Evolutionary conservation across 352 stramenopile species (phyloP).

Genomic region (Phytopythium kandeliae): DNA sequence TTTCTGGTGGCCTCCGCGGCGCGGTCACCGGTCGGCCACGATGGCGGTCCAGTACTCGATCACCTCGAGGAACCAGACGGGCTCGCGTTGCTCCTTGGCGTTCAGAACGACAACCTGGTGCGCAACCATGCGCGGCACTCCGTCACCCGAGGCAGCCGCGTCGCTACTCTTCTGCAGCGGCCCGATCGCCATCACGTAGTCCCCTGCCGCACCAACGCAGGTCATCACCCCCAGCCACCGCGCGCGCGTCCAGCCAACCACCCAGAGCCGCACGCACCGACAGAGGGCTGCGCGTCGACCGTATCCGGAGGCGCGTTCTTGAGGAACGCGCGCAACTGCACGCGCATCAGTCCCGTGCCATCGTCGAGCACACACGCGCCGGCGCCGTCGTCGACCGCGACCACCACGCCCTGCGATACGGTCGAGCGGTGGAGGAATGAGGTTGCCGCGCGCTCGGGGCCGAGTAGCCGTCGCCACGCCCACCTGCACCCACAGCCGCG

Average conservation of each 20-base stretch:
- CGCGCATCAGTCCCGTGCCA: slow-evolving; percentile 50
- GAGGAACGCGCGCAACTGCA: slow-evolving; percentile 60
- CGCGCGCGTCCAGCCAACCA: no score
- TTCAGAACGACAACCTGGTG: slow-evolving; percentile 59
- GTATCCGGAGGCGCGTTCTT: slow-evolving; percentile 53
- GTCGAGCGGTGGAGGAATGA: no score
- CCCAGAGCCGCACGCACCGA: slow-evolving; percentile 21
- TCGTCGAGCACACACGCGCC: slow-evolving; percentile 61
- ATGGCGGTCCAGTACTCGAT: slow-evolving; percentile 64
- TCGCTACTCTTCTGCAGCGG: slow-evolving; percentile 38
- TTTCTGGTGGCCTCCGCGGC: background rate
- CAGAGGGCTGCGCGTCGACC: slow-evolving; percentile 19
- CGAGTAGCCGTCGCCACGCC: no score
- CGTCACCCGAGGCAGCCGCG: background rate
- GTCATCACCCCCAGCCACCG: no score
- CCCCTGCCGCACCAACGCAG: slow-evolving; percentile 17
- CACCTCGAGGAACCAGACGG: slow-evolving; percentile 67
- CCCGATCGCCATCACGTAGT: slow-evolving; percentile 78
- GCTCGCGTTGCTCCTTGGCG: slow-evolving; percentile 49
- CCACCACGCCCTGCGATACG: slow-evolving; percentile 65
- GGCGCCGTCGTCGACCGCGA: slow-evolving; percentile 23
- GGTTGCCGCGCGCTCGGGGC: no score
- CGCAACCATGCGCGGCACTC: slow-evolving; percentile 27
- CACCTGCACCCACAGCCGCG: slow-evolving; percentile 77
- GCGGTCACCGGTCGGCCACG: slow-evolving; percentile 11